Conservation (phyloP, 257 asterid genomes). For the Solanum tarijense region DNA sequence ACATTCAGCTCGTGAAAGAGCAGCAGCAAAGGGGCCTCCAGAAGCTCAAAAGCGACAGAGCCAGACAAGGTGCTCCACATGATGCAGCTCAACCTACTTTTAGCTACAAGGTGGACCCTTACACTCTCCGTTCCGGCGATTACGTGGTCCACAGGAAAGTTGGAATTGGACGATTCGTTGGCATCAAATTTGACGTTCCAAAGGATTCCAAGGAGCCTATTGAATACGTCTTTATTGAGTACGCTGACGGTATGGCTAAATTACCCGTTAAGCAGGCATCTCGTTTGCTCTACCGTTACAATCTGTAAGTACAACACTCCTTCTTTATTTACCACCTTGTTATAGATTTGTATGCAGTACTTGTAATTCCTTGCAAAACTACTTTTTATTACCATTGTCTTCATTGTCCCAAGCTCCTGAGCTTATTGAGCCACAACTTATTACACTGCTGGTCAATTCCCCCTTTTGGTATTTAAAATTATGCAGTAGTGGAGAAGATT, state of each 20-base stretch:
- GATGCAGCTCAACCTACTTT: slow-evolving; percentile 11
- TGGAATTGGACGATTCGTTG: slow-evolving; percentile 75
- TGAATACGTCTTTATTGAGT: slow-evolving; percentile 89
- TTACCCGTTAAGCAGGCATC: slow-evolving; percentile 79
- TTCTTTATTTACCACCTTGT: not conserved
- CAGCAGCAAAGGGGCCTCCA: slow-evolving; percentile 90
- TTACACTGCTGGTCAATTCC: not conserved
- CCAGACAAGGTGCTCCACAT: slow-evolving; percentile 8
- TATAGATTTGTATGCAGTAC: not conserved
- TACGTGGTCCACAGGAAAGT: slow-evolving; percentile 89
- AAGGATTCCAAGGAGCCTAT: slow-evolving; percentile 41
- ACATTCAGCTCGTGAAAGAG: slow-evolving; percentile 70
- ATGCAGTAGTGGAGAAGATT: not conserved
- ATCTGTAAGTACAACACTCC: slow-evolving; percentile 40
- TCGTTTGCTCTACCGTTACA: slow-evolving; percentile 84
- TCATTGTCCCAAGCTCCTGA: not conserved
- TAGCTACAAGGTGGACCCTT: slow-evolving; percentile 79
- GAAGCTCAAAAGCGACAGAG: slow-evolving; percentile 59
- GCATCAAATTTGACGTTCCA: slow-evolving; percentile 62
- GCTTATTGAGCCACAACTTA: not conserved
- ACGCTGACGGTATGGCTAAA: slow-evolving; percentile 95
- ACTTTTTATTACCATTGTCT: not conserved
- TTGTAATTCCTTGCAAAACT: not conserved
- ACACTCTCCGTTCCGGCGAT: slow-evolving; percentile 70
- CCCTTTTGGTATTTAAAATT: not conserved